phyloP scores from a whole-genome alignment of 176 grass and related monocot genomes.

The Puccinellia tenuiflora region DNA sequence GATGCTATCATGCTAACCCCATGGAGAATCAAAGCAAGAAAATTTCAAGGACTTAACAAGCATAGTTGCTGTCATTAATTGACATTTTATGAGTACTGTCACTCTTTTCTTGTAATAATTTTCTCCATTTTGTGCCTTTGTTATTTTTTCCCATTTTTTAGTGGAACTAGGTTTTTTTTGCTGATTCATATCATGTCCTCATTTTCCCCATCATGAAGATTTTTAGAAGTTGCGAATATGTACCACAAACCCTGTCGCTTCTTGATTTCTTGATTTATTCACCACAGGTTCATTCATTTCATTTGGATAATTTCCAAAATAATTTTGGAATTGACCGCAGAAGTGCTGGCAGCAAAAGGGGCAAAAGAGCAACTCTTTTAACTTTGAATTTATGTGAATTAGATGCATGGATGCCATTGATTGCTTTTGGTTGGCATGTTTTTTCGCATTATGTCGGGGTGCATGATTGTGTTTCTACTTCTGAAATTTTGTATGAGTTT shows the following conservation, averaged over 20 bases:
- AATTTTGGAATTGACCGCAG: slow-evolving; percentile 35
- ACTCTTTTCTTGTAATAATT: background rate
- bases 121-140: background rate
- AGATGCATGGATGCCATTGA: slow-evolving; percentile 28
- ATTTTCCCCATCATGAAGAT: background rate
- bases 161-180: background rate
- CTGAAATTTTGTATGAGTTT: slow-evolving; percentile 30
- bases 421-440: slow-evolving; percentile 14
- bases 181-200: background rate
- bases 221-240: slow-evolving; percentile 20
- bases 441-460: background rate
- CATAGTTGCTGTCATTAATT: background rate
- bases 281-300: slow-evolving; percentile 44
- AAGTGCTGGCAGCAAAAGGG: slow-evolving; percentile 41
- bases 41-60: background rate
- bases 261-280: slow-evolving; percentile 52
- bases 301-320: slow-evolving; percentile 40
- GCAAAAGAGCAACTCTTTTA: slow-evolving; percentile 25
- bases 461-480: background rate
- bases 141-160: background rate
- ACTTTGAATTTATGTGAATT: slow-evolving; percentile 24
- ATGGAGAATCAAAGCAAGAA: background rate
- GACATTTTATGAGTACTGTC: background rate
- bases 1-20: no score
- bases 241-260: slow-evolving; percentile 27